Percentiles rank a stretch among this genome's conserved stretches.
These are phyloP conservation scores for Arthromyces matolae DNA, from an alignment of 768 basidiomycete species.

Conservation along the genomic window DNA sequence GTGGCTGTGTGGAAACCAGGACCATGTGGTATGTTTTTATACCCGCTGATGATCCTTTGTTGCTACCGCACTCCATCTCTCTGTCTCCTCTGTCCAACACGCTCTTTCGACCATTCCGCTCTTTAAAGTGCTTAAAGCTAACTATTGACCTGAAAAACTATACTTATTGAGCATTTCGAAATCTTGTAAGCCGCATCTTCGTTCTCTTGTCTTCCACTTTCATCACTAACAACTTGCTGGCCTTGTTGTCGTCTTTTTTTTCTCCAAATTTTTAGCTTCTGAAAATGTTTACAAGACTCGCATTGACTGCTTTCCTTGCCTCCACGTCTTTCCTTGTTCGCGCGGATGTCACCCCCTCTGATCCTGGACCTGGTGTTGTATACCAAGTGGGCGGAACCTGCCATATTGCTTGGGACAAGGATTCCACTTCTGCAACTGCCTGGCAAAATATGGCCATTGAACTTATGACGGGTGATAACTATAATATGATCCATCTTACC, in stretches of 20 bases:
- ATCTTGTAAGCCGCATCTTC: conserved; percentile 3
- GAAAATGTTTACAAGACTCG: conserved; percentile 36
- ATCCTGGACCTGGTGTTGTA: conserved; percentile 54
- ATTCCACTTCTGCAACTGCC: conserved; percentile 41
- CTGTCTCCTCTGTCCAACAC: conserved; percentile 1
- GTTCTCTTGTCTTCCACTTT: conserved; percentile 9
- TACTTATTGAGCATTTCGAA: neutral
- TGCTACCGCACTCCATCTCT: neutral
- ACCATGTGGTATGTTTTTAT: conserved; percentile 10
- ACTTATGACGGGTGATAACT: conserved; percentile 78
- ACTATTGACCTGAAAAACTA: neutral
- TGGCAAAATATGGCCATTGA: conserved; percentile 77
- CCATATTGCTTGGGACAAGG: conserved; percentile 52
- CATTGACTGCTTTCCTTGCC: conserved; percentile 36
- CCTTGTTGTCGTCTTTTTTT: conserved; percentile 6
- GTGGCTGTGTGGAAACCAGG: conserved; percentile 16
- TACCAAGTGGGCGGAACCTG: conserved; percentile 60
- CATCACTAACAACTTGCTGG: conserved; percentile 11
- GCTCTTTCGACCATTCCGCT: conserved; percentile 13
- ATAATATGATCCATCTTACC: conserved; percentile 61
- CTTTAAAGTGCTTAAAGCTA: too few species aligned
- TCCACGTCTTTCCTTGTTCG: conserved; percentile 33
- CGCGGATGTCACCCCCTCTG: conserved; percentile 57
- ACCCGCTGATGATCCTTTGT: conserved; percentile 4
- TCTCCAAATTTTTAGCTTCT: conserved; percentile 2